phyloP scores from a whole-genome alignment of 225 moss, liverwort and hornwort species.

The Bryoerythrophyllum caledonicum region DNA sequence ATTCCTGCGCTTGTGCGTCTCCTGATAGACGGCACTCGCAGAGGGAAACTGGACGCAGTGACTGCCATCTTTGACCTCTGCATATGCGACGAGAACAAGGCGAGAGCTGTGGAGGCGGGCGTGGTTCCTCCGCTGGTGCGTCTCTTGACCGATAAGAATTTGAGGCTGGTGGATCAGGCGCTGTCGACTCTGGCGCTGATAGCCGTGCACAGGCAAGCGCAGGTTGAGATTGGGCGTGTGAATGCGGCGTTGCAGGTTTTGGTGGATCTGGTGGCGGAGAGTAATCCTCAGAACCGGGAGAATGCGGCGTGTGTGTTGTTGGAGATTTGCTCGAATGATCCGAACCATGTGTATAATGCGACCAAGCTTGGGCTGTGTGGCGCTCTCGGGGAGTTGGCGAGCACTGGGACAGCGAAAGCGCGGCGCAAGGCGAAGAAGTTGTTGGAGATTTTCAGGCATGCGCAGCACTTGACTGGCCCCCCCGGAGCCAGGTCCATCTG shows the following conservation, averaged over 20 bases:
- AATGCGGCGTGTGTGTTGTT: slow-evolving; percentile 74
- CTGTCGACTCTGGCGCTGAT: slow-evolving; percentile 39
- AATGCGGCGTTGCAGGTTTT: slow-evolving; percentile 57
- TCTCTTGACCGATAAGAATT: slow-evolving; percentile 25
- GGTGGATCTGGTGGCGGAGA: slow-evolving; percentile 60
- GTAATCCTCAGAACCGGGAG: slow-evolving; percentile 64
- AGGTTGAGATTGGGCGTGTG: slow-evolving; percentile 51
- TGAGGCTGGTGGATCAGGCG: slow-evolving; percentile 34
- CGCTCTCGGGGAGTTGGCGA: slow-evolving; percentile 71
- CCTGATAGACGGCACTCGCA: slow-evolving; percentile 32
- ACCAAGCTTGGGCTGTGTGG: slow-evolving; percentile 68
- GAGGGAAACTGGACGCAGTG: slow-evolving; percentile 45
- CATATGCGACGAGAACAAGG: slow-evolving; percentile 42
- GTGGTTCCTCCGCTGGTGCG: slow-evolving; percentile 28
- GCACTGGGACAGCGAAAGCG: slow-evolving; percentile 76
- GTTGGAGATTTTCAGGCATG: slow-evolving; percentile 46
- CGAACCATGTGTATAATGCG: slow-evolving; percentile 48
- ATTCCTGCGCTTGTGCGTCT: slow-evolving; percentile 44
- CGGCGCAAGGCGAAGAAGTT: slow-evolving; percentile 69
- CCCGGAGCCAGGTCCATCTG: slow-evolving; percentile 54
- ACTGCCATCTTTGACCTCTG: slow-evolving; percentile 47
- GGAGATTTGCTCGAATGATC: slow-evolving; percentile 67
- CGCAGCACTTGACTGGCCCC: slow-evolving; percentile 38
- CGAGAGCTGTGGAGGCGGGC: slow-evolving; percentile 37
- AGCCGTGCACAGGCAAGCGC: slow-evolving; percentile 46